Evolutionary conservation across 306 rosid genomes (phyloP).

Genomic region (Coriaria nepalensis): DNA sequence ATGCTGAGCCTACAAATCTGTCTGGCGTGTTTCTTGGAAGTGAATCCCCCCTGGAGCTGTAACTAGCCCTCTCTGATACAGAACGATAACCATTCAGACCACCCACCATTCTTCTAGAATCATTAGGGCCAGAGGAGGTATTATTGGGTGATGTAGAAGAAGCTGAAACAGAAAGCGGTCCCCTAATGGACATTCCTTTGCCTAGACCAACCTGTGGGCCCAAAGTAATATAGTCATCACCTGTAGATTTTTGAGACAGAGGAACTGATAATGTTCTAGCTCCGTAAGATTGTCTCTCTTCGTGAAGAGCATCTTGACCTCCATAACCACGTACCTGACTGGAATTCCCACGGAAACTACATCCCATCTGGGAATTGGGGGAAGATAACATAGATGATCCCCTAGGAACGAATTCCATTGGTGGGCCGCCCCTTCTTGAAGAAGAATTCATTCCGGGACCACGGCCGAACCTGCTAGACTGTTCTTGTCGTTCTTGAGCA

Average conservation of each 20-base stretch:
- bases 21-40: constrained; percentile 29
- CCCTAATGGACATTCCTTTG: constrained; percentile 85
- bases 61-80: constrained; percentile 27
- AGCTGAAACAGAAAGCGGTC: constrained; percentile 40
- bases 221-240: constrained; percentile 60
- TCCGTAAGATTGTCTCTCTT: constrained; percentile 56
- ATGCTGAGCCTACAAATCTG: constrained; percentile 37
- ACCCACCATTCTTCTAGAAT: constrained; percentile 36
- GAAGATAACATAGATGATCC: constrained; percentile 49
- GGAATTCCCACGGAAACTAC: constrained; percentile 44
- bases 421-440: constrained; percentile 44
- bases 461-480: constrained; percentile 64
- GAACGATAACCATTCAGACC: constrained; percentile 50
- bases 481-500: constrained; percentile 84
- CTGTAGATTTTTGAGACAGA: constrained; percentile 44
- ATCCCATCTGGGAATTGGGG: constrained; percentile 43
- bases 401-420: constrained; percentile 58
- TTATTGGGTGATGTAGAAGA: constrained; percentile 24
- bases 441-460: constrained; percentile 48
- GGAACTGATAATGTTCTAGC: constrained; percentile 50
- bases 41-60: constrained; percentile 38
- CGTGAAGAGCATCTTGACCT: constrained; percentile 61
- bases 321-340: constrained; percentile 56
- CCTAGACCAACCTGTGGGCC: constrained; percentile 98
- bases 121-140: constrained; percentile 22